phyloP scores from a whole-genome alignment of 2,329 filamentous ascomycete species.

The Talaromyces sp. region DNA sequence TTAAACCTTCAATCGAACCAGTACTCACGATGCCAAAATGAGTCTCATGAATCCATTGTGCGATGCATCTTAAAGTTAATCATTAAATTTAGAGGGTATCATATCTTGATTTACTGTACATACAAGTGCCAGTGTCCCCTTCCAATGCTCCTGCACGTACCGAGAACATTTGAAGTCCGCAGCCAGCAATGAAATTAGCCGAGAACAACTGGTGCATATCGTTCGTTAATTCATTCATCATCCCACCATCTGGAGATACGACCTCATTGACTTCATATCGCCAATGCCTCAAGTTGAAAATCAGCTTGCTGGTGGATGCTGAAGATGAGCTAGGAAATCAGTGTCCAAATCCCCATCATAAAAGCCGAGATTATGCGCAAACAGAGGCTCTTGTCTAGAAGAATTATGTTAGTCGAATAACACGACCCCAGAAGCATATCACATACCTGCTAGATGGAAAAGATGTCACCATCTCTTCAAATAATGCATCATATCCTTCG shows the following conservation, averaged over 20 bases:
- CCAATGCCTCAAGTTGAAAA: no score
- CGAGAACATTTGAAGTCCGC: no score
- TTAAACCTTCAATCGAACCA: no score
- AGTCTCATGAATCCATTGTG: no score
- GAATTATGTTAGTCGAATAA: background rate
- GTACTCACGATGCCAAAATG: no score
- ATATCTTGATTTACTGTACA: no score
- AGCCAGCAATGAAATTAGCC: background rate
- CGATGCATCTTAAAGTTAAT: background rate
- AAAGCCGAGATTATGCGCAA: slow-evolving; percentile 27
- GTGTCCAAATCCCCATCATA: slow-evolving; percentile 25
- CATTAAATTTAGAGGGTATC: background rate
- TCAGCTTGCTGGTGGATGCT: slow-evolving; percentile 9
- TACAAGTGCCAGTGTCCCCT: background rate
- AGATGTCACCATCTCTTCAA: slow-evolving; percentile 24
- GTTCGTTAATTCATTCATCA: no score
- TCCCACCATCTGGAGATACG: no score
- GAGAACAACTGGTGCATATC: background rate
- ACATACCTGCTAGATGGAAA: slow-evolving; percentile 20
- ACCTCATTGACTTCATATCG: no score
- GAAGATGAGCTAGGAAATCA: slow-evolving; percentile 23
- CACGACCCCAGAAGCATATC: background rate
- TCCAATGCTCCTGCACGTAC: background rate
- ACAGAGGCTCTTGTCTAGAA: slow-evolving; percentile 19
- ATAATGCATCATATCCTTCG: slow-evolving; percentile 22